Base-by-base conservation (phyloP, 495 filamentous ascomycete genomes). In the Tuber brumale region DNA sequence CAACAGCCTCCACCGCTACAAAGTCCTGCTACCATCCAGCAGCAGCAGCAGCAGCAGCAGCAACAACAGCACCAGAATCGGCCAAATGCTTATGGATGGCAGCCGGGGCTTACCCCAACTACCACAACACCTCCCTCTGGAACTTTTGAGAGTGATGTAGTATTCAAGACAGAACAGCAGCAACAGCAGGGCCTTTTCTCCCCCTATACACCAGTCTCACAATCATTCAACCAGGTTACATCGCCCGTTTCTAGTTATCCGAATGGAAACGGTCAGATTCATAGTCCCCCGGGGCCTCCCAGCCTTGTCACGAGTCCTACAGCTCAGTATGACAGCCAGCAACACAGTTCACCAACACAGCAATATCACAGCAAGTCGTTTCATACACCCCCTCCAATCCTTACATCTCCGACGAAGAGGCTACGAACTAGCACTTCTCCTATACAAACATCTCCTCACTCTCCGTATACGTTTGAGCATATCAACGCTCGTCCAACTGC, bases 401-500 rank as follows among this genome's bases (percentile, higher is more conserved):
- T 76, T 35, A 72, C 76, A 75, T 81, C 81, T 0, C 81, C 81
- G 18, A 76, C 81, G 23, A 83, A 83, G 72, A 78, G 78, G 31
- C 9, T 77, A 43, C 82, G 81, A 70, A 83, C 81, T 27, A 83
- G 81, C 44, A 82, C 81, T 51, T 83, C 81, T 2, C 81, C 81
- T 23, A 83, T 76, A 72, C 76, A 81, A 48, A 73, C 78, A 42
- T 76, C 81, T 23, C 79, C 81, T 51, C 76, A 75, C 46, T 80
- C 81, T 21, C 78, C 81, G 23, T 82, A 69, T 61, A 77, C 79
- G 9, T 82, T 80, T 71, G 70, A 72, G 21, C 70, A 69, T 43
- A 80, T 76, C 74, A 79, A 81, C 37, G 79, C 76, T 66, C 81
- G 82, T 76, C 66, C 80, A 0, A 75, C 81, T 51, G 76, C 70